Evolutionary conservation across 257 asterid genomes (phyloP), one percentile per base, ranked within the genome.

Genomic region (Solanum paucissectum): DNA sequence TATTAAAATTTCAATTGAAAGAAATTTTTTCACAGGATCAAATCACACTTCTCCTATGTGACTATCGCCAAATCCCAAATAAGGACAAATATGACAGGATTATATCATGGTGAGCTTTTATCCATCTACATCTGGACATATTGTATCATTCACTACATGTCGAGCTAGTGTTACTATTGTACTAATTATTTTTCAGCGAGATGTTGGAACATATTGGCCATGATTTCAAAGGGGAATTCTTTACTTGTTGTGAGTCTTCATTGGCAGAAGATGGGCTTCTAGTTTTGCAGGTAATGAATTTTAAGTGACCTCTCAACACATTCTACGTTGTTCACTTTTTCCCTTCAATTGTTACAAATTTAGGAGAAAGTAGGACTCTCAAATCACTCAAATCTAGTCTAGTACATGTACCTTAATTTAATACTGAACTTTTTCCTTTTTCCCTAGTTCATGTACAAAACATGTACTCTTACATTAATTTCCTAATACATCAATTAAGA

Each of bases 31-130:
- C 29, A 27, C 95, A 96, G 98, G 98, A 95, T 90, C 92, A 85
- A 42, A 91, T 94, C 90, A 88, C 87, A 25, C 91, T 97, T 87
- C 94, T 93, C 84, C 94, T 97, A 27, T 95, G 98, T 14, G 98
- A 97, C 92, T 95, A 95, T 73, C 95, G 98, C 23, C 98, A 94
- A 88, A 87, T 97, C 89, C 98, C 97, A 62, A 90, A 89, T 27
- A 89, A 88, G 7, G 46, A 60, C 37, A 95, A 92, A 87, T 97
- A 93, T 74, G 98, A 95, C 90, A 93, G 98, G 90, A 95, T 97
- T 71, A 92, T 97, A 90, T 95, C 99, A 60, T 95, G 98, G 85
- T 79, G 40, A 44, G 85, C 9, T 44, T 44, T 79, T 44, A 44
- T 7, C 32, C 7, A 11, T 5, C 36, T 29, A 37, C 33, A 25